Evolutionary conservation across 148 eudicot species (phyloP), one percentile per base, ranked within the genome.

Genomic region (Chenopodium album): DNA sequence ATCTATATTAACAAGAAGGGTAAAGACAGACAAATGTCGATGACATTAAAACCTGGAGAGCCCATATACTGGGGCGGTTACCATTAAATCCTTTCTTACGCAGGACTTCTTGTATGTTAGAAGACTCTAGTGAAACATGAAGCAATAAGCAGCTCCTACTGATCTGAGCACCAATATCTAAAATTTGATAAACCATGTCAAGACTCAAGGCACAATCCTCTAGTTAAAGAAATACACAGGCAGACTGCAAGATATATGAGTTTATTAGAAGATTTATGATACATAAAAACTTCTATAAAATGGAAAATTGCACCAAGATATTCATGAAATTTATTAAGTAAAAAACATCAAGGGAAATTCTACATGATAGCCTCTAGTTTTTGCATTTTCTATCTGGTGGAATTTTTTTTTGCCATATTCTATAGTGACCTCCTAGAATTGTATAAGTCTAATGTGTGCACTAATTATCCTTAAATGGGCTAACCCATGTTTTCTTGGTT

Each of bases 151-250:
- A 89, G 87, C 92, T 85, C 86, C 87, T 85, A 70, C 89, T 88
- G 79, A 92, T 81, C 85, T 89, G 86, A 71, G 98, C 98, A 76
- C 97, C 99, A n/a, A 88, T 85, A 81, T 85, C 99, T 95, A 76
- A 34, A 34, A 75, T 48, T 85, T 89, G 72, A 20, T 67, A 79
- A 87, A 75, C 29, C 41, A 28, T 73, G 76, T 82, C 77, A 84
- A 62, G 70, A 50, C 54, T 50, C 14, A 78, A 34, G 62, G 17
- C 62, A 73, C 52, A 4, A 68, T 78, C 56, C 44, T 64, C 50
- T 46, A 70, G 52, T 63, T 68, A 59, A 34, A 69, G 37, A 11
- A 71, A 47, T 16, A 9, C 22, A 14, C 16, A 14, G 12, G 16
- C 44, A 41, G 44, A 41, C 44, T 41, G 50, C 79, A 83, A 72